Evolutionary conservation across 2,329 filamentous ascomycete species (phyloP), one percentile per base, ranked within the genome.

Genomic region (Hypoxylon sp.): DNA sequence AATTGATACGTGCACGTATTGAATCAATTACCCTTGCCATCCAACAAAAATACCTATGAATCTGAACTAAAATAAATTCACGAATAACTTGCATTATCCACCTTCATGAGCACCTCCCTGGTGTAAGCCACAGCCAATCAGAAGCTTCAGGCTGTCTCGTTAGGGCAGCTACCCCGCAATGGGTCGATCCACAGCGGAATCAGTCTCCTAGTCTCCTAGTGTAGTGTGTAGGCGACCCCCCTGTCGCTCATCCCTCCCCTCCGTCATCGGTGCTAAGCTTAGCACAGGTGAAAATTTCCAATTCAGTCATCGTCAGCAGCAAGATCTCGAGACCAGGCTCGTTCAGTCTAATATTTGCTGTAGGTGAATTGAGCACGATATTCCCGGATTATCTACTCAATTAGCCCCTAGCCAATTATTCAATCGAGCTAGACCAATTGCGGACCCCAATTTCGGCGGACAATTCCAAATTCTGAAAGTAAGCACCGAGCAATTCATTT

Each of bases 131-230:
- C 4, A 25, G 25, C 67, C 67, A 69, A 69, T 67, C 19, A 65
- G 5, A 57, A 39, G n/a, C 39, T 43, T 54, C 47, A 51, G 11
- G 34, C 12, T 14, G 46, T 64, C 67, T 69, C 61, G 14, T 69
- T 69, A 69, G 61, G 67, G 67, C 34, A 58, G 63, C 53, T 67
- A 67, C 67, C 67, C 67, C 67, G 61, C 67, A 46, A 64, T 50
- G 50, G 48, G 34, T 61, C 43, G 52, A 57, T 23, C 61, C 46
- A 46, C 45, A 32, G 46, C 50, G 48, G 43, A 43, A 60, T 32
- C 45, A 46, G n/a, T n/a, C n/a, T n/a, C n/a, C n/a, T n/a, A n/a
- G n/a, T n/a, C n/a, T n/a, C n/a, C n/a, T n/a, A n/a, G n/a, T n/a
- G n/a, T n/a, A n/a, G n/a, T n/a, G n/a, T n/a, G n/a, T n/a, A n/a